phyloP scores from a whole-genome alignment of 1,139 yeast species.

The Scheffersomyces parashehatae region DNA sequence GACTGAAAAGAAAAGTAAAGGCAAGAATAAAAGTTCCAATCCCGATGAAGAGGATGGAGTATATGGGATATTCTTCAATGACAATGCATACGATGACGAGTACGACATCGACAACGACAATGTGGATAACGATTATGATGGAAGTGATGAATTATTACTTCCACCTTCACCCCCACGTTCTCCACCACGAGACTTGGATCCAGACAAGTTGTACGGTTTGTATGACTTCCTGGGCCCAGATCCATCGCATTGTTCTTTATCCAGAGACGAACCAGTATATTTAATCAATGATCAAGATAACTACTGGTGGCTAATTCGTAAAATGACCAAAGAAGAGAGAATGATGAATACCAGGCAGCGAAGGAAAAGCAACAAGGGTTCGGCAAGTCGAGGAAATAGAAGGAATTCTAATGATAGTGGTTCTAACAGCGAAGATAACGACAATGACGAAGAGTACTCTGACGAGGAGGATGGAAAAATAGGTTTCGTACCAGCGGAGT shows the following conservation, averaged over 20 bases:
- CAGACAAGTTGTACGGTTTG: constrained; percentile 80
- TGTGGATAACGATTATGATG: constrained; percentile 11
- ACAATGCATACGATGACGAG: constrained; percentile 8
- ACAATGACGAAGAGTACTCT: constrained; percentile 10
- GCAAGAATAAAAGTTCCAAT: constrained; percentile 1
- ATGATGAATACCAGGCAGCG: constrained; percentile 10
- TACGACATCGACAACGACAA: constrained; percentile 12
- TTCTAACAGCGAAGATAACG: constrained; percentile 8
- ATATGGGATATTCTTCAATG: constrained; percentile 6
- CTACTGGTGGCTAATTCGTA: constrained; percentile 94
- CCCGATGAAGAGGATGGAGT: constrained; percentile 15
- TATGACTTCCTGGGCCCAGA: constrained; percentile 91
- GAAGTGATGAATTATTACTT: constrained; percentile 27
- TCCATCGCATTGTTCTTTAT: constrained; percentile 83
- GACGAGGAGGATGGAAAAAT: constrained; percentile 62
- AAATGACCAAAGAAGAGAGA: constrained; percentile 49
- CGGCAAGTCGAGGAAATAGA: too few relatives aligned
- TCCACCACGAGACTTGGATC: constrained; percentile 83
- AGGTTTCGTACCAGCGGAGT: constrained; percentile 97
- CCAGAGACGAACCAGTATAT: constrained; percentile 80
- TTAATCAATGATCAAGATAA: constrained; percentile 85
- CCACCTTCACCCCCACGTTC: constrained; percentile 73
- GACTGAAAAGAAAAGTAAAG: neutral
- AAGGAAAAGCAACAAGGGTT: constrained; percentile 1
- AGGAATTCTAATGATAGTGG: constrained; percentile 3